phyloP scores from a whole-genome alignment of 345 rosid genomes.

The Brassica cretica region DNA sequence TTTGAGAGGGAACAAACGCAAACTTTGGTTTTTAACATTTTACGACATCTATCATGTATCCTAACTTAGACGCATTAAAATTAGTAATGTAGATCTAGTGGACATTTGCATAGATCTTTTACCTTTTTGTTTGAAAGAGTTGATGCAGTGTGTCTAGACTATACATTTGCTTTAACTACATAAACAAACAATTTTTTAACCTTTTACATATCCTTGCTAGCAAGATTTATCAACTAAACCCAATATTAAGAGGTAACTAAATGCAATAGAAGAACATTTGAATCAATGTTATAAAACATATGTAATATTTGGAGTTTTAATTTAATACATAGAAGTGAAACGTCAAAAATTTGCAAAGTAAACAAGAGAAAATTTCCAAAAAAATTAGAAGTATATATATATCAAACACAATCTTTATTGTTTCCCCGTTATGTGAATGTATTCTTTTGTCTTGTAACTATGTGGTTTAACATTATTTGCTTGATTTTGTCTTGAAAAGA shows the following conservation, averaged over 20 bases:
- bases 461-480: conserved; percentile 11
- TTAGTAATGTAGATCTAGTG: conserved; percentile 3
- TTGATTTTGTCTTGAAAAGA: conserved; percentile 10
- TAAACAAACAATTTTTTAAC: not conserved
- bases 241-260: not conserved
- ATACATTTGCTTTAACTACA: not conserved
- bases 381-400: not conserved
- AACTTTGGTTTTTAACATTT: conserved; percentile 21
- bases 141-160: not conserved
- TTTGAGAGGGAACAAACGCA: conserved; percentile 38
- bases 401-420: conserved; percentile 28
- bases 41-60: conserved; percentile 19
- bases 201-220: not conserved
- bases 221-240: conserved; percentile 2
- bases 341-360: not conserved
- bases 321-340: not conserved
- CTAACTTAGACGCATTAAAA: not conserved
- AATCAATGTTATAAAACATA: not conserved
- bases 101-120: conserved; percentile 24
- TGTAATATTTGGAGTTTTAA: not conserved
- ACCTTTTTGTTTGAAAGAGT: not conserved
- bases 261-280: not conserved
- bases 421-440: conserved; percentile 25
- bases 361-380: conserved; percentile 2
- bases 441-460: conserved; percentile 28